Percentiles rank a stretch among this genome's conserved stretches.
phyloP scores from a whole-genome alignment of 306 rosid genomes.

The Malus domestica region DNA sequence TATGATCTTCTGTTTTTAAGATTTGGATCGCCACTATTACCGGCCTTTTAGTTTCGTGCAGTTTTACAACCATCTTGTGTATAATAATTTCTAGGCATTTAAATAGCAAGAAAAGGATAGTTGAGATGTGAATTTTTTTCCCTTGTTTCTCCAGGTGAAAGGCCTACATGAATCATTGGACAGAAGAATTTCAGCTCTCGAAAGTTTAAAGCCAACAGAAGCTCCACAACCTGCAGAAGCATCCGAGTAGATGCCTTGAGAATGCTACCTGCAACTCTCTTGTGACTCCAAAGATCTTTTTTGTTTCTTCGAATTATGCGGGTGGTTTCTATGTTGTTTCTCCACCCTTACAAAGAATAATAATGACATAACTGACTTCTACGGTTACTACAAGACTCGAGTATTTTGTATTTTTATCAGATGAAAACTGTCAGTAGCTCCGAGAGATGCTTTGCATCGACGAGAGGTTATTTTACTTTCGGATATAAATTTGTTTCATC shows the following conservation, averaged over 20 bases:
- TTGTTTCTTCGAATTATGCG: not conserved
- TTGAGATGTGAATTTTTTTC: conserved; percentile 1
- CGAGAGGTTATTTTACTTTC: not conserved
- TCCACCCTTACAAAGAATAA: conserved; percentile 24
- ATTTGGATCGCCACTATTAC: not conserved
- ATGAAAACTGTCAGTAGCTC: not conserved
- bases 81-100: not conserved
- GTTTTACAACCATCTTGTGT: not conserved
- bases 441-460: not conserved
- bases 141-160: conserved; percentile 49
- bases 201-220: conserved; percentile 56
- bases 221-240: conserved; percentile 47
- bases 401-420: not conserved
- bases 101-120: not conserved
- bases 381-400: not conserved
- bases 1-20: not conserved
- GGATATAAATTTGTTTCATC: not conserved
- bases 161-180: conserved; percentile 63
- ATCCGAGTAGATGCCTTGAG: conserved; percentile 33
- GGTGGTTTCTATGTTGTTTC: conserved; percentile 12
- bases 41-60: not conserved
- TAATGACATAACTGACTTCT: conserved; percentile 5
- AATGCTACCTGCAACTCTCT: conserved; percentile 9
- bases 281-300: conserved; percentile 14
- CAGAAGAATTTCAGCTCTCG: conserved; percentile 64